Evolutionary conservation across 345 rosid genomes (phyloP), one percentile per base, ranked within the genome.

Genomic region (Salix arbutifolia): DNA sequence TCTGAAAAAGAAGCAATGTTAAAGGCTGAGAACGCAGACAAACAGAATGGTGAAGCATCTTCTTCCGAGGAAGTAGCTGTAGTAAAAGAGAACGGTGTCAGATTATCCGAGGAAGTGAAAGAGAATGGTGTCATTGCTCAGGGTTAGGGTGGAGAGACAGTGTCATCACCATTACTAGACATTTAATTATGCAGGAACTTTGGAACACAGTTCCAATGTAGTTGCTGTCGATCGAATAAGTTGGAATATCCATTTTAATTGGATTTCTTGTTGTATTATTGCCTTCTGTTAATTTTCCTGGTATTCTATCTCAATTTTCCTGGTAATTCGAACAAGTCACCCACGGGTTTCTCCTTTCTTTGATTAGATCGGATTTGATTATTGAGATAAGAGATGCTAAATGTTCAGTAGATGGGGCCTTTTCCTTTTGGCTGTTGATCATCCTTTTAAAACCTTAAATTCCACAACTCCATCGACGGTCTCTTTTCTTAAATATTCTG

Each of bases 11-110:
- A 56, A 21, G 60, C 52, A 6, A 21, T 10, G 30, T n/a, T 14
- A 3, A 76, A 69, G 40, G 74, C 73, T 26, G 60, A 74, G 46
- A 40, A 69, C 58, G 67, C 37, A 68, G 73, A 19, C 5, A 35
- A 8, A 17, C 38, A 53, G 72, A 35, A 37, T 6, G 46, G 70
- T 35, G 13, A 30, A 30, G 25, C 26, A 67, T 35, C 46, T 30
- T 30, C 46, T 33, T 4, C 44, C 44, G 11, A 40, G 44, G 12
- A 9, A 40, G 44, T 52, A 25, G 53, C 6, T 44, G 72, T 3
- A 67, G 72, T 4, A 5, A 65, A 23, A 75, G 67, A 67, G 19
- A 33, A 75, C 0, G 67, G 70, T 4, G 42, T 25, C 2, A 5
- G 0, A 14, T 14, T 4, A 56, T 23, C 62, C 1, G 0, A 9